A percentile compares a stretch with the other conserved stretches of the same genome.
Conservation (phyloP, 352 stramenopile species). For the Pythium aquatile region DNA sequence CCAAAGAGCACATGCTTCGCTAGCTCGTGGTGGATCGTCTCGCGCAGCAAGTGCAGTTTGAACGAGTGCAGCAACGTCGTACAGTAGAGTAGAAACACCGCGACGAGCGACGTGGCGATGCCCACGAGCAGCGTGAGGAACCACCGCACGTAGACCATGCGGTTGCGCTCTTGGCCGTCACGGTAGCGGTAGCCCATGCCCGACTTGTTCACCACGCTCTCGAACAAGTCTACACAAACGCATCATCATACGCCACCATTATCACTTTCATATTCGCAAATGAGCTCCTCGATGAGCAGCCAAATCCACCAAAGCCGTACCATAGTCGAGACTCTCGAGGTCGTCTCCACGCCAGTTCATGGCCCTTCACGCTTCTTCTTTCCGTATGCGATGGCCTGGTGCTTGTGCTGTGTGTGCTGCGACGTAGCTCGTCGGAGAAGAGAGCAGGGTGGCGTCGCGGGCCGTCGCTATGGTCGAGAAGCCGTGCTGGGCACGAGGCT, state of each 20-base stretch:
- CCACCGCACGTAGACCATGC: constrained; percentile 79
- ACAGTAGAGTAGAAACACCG: constrained; percentile 80
- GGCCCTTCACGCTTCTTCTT: not conserved
- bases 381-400: not conserved
- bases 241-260: not conserved
- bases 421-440: not conserved
- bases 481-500: constrained; percentile 1
- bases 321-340: constrained; percentile 84
- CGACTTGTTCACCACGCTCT: constrained; percentile 88
- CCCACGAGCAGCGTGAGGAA: constrained; percentile 75
- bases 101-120: constrained; percentile 69
- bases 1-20: constrained; percentile 65
- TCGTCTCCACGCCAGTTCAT: constrained; percentile 71
- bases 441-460: not conserved
- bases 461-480: not conserved
- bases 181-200: constrained; percentile 80
- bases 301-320: constrained; percentile 27
- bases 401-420: not conserved
- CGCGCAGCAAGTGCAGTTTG: constrained; percentile 68
- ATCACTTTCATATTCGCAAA: not conserved
- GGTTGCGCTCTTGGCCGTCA: constrained; percentile 78
- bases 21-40: constrained; percentile 60
- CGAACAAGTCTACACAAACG: constrained; percentile 62
- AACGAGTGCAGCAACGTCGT: constrained; percentile 64
- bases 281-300: not conserved